A percentile compares a stretch with the other conserved stretches of the same genome.
These are phyloP conservation scores for Auriculariales sp. DNA, from an alignment of 768 basidiomycete genomes.

Conservation along the genomic window DNA sequence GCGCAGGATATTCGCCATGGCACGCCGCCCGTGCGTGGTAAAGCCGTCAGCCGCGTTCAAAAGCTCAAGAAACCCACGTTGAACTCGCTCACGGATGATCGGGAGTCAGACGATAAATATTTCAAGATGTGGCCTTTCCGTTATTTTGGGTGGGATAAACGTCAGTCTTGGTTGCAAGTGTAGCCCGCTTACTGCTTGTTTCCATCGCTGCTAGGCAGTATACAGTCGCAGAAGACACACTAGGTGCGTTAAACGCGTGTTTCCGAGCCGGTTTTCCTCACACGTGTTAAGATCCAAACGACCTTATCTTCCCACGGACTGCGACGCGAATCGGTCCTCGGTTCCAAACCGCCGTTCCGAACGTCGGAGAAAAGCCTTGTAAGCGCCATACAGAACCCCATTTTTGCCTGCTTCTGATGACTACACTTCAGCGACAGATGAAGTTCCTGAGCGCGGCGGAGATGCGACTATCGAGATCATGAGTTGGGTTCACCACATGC, in stretches of 20 bases:
- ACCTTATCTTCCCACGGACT: conserved; percentile 89
- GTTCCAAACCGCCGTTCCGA: conserved; percentile 53
- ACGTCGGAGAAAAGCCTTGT: conserved; percentile 14
- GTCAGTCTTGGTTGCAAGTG: conserved; percentile 1
- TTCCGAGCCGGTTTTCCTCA: conserved; percentile 10
- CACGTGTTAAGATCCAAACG: conserved; percentile 66
- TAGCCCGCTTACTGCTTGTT: conserved; percentile 3
- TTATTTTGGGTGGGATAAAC: conserved; percentile 68
- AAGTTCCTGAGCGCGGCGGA: conserved; percentile 44
- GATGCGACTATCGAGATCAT: conserved; percentile 63
- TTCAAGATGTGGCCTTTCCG: conserved; percentile 90
- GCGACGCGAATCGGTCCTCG: conserved; percentile 83
- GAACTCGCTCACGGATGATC: conserved; percentile 31
- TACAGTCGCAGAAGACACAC: conserved; percentile 82
- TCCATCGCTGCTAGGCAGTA: too few relatives aligned
- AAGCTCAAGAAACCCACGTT: conserved; percentile 51
- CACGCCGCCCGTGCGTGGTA: conserved; percentile 21
- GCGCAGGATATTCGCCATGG: conserved; percentile 52
- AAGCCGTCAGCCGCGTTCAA: conserved; percentile 27
- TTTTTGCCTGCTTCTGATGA: neutral
- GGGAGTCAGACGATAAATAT: conserved; percentile 64
- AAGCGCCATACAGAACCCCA: neutral
- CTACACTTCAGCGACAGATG: conserved; percentile 3
- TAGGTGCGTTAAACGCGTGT: conserved; percentile 36
- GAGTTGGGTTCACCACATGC: conserved; percentile 47